Conservation (phyloP, 495 filamentous ascomycete species). For the Podospora didyma region DNA sequence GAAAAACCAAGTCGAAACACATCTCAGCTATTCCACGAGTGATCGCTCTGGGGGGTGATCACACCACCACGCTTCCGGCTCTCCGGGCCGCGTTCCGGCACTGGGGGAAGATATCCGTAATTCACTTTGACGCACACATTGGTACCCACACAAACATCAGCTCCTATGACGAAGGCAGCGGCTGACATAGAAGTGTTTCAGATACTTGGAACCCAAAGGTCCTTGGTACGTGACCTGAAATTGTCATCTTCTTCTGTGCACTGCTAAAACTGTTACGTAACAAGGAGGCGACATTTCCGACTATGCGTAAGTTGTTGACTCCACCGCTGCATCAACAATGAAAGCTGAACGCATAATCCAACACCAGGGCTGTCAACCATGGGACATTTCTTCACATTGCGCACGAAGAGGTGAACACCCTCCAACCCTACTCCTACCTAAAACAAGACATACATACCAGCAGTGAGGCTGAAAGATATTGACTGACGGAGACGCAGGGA, state of each 20-base stretch:
- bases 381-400: slow-evolving; percentile 61
- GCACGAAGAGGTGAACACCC: slow-evolving; percentile 32
- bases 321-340: no score
- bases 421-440: no score
- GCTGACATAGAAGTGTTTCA: no score
- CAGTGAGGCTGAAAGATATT: no score
- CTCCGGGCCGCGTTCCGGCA: slow-evolving; percentile 61
- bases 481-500: slow-evolving; percentile 44
- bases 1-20: slow-evolving; percentile 29
- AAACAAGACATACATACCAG: no score
- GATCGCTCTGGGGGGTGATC: slow-evolving; percentile 67
- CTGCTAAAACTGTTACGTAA: no score
- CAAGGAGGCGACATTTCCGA: slow-evolving; percentile 36
- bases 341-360: no score
- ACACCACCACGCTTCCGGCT: slow-evolving; percentile 58
- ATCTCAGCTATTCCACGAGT: slow-evolving; percentile 43
- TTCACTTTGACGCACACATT: slow-evolving; percentile 72
- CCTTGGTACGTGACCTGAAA: slow-evolving; percentile 3
- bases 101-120: slow-evolving; percentile 64
- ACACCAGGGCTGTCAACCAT: slow-evolving; percentile 68
- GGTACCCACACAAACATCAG: slow-evolving; percentile 14
- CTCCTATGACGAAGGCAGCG: no score
- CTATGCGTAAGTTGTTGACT: slow-evolving; percentile 41
- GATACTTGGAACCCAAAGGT: slow-evolving; percentile 79
- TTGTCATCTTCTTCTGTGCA: no score